Percentiles rank a stretch among this genome's conserved stretches.
Conservation (phyloP, 2,329 filamentous ascomycete genomes). For the Periconia sp. region DNA sequence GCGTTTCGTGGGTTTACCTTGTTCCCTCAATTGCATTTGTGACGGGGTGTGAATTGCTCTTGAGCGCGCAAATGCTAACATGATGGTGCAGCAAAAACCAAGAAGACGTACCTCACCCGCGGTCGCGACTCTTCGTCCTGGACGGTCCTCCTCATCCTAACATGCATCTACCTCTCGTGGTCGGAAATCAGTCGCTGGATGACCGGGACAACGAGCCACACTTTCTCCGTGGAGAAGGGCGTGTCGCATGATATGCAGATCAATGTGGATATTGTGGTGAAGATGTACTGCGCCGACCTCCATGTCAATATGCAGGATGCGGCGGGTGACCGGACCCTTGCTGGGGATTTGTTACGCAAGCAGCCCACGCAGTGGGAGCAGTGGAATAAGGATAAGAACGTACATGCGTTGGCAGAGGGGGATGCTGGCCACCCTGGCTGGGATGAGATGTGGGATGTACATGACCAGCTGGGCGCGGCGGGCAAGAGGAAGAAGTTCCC, state of each 20-base stretch:
- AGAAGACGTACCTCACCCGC: slow-evolving; percentile 84
- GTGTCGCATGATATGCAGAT: slow-evolving; percentile 86
- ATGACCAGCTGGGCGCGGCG: slow-evolving; percentile 80
- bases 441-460: slow-evolving; percentile 78
- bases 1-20: slow-evolving; percentile 76
- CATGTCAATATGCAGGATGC: slow-evolving; percentile 98
- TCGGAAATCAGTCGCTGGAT: slow-evolving; percentile 83
- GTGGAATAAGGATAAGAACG: slow-evolving; percentile 73
- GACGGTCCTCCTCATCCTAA: slow-evolving; percentile 77
- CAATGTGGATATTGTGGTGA: slow-evolving; percentile 90
- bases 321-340: slow-evolving; percentile 86
- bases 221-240: slow-evolving; percentile 91
- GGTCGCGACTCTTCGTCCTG: slow-evolving; percentile 89
- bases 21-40: slow-evolving; percentile 2
- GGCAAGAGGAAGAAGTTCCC: slow-evolving; percentile 65
- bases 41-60: background rate
- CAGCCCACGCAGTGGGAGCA: slow-evolving; percentile 80
- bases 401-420: slow-evolving; percentile 49
- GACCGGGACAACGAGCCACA: slow-evolving; percentile 79
- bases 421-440: slow-evolving; percentile 37
- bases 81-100: slow-evolving; percentile 77
- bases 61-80: slow-evolving; percentile 11
- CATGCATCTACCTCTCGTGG: slow-evolving; percentile 75
- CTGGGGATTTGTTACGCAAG: slow-evolving; percentile 70
- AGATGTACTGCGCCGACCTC: slow-evolving; percentile 85